These are phyloP conservation scores for Boletus calvinii DNA, from an alignment of 1,284 basidiomycete genomes.

Conservation along the genomic window DNA sequence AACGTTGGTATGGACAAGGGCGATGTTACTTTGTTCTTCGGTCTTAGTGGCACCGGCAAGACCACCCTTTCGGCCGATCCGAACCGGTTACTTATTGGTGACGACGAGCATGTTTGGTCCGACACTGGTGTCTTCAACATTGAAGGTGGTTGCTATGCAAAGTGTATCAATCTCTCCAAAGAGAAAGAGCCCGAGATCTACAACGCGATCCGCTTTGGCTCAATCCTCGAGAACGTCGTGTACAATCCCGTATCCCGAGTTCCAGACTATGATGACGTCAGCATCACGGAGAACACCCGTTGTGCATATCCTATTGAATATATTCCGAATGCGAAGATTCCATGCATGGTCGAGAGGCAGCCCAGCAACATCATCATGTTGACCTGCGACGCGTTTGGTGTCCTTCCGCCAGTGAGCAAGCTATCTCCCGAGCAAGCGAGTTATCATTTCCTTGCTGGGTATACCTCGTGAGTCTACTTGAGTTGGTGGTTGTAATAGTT, in stretches of 20 bases:
- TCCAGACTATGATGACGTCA: conserved; percentile 95
- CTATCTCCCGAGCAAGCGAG: conserved; percentile 93
- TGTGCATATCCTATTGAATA: conserved; percentile 98
- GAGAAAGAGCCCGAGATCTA: conserved; percentile 99
- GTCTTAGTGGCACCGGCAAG: conserved; percentile 98
- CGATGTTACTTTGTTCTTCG: conserved; percentile 99
- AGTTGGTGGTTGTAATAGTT: not conserved
- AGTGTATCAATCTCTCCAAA: conserved; percentile 93
- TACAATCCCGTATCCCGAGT: conserved; percentile 87
- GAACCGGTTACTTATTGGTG: conserved; percentile 87
- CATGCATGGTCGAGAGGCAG: conserved; percentile 81
- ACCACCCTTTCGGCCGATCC: conserved; percentile 96
- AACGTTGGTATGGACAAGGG: conserved; percentile 90
- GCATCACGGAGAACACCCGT: conserved; percentile 98
- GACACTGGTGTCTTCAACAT: conserved; percentile 99
- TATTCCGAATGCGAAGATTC: conserved; percentile 95
- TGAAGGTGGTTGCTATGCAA: conserved; percentile 99
- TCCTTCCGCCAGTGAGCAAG: conserved; percentile 93
- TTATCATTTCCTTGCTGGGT: conserved; percentile 96
- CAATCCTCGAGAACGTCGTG: conserved; percentile 98
- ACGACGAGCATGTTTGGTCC: conserved; percentile 98
- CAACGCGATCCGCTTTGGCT: conserved; percentile 93
- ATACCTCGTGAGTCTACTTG: conserved; percentile 73
- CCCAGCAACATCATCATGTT: conserved; percentile 98
- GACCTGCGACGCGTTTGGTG: conserved; percentile 98